Evolutionary conservation across 331 rosid genomes (phyloP), one percentile per base, ranked within the genome.

Genomic region (Phaseolus coccineus): DNA sequence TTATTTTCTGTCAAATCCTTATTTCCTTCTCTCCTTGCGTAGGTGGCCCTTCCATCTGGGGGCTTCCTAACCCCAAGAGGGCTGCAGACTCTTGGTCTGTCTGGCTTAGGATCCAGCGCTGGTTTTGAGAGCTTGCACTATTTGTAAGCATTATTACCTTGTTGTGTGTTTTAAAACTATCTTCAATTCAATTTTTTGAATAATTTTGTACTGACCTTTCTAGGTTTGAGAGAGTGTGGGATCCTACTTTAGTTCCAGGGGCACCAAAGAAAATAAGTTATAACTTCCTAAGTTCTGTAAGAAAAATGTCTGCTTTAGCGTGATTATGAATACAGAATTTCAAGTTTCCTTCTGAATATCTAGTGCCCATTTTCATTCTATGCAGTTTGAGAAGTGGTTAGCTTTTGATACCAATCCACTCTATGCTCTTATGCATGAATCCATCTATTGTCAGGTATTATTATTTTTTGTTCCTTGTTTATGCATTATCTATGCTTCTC

Each of bases 211-310:
- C 76, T 62, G 62, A 67, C 22, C 68, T 69, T 22, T 66, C 28
- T 76, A 95, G 99, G 98, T 86, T 95, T 84, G 97, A 95, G 92
- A 90, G 86, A 44, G 94, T 85, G 56, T 95, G 99, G 99, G 99
- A 95, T 85, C 98, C 99, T 67, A 71, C 88, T 40, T 47, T 95
- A 87, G 96, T 93, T 75, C 89, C 91, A 0, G 99, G 97, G 80
- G 87, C 90, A 74, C 89, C 88, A 1, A 93, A 88, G 83, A 83
- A 57, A 83, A 91, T 95, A 81, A 93, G 91, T 80, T 85, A 85
- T 84, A 83, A 80, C 90, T 95, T 95, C 86, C 84, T 95, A 73
- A 88, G 71, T 55, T 80, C 90, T 77, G 99, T 95, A 87, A 89
- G 94, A 69, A 73, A 64, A 80, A 84, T 80, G 67, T 71, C 48